Base-by-base conservation (phyloP, 1,284 basidiomycete species). In the Boletus sp. region DNA sequence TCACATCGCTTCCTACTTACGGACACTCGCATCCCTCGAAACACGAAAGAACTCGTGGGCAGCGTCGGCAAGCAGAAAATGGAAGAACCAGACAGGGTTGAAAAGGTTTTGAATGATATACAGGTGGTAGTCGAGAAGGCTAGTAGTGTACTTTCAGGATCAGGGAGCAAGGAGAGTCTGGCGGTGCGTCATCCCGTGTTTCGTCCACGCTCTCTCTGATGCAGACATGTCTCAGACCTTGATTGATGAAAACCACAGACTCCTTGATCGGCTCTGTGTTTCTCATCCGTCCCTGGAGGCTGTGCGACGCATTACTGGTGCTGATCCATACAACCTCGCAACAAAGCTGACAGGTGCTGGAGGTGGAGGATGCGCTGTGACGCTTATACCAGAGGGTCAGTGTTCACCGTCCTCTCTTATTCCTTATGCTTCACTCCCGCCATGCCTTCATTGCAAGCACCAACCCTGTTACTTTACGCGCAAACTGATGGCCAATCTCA, bases 281-380 rank as follows among this genome's bases (percentile, higher is more conserved):
- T 93, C 91, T 1, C 96, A 99, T 67, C 82, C 90, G 5, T 73
- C 86, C 1, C 72, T 99, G 43, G 96, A 99, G 68, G 72, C 76
- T 33, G 93, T 98, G 58, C 82, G 86, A 46, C 70, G 74, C 26
- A 82, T 78, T 58, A 92, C 93, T 0, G 69, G 74, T 4, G 72
- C 73, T 13, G 61, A 72, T 52, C 83, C 84, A 7, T 89, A 86
- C 68, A 72, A 71, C 6, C 74, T 99, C 40, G 84, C 84, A 56
- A 97, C 95, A n/a, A 99, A 99, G 74, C 71, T 99, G 46, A 99
- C 96, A 2, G 96, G 96, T 34, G 95, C 96, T 3, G 96, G 96
- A n/a, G 96, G 96, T 23, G 96, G 96, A 14, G 96, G 96, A 14
- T 99, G 96, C 62, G 89, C 95, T 2, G 93, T 99, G 23, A 98